Base-by-base conservation (phyloP, 2,329 filamentous ascomycete genomes). In the Epichloe amarillans region DNA sequence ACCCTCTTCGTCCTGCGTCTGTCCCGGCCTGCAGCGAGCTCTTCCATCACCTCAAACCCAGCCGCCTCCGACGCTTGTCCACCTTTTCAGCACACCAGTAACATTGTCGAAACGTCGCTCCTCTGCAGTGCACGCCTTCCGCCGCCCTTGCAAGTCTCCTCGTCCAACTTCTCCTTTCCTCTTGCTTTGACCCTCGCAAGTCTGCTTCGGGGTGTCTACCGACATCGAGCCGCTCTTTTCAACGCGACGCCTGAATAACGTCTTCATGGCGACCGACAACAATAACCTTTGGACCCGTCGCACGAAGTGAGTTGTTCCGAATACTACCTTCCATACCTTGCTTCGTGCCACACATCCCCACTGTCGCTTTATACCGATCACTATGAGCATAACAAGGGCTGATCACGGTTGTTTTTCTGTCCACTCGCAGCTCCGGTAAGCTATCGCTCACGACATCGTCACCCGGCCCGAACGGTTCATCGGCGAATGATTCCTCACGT, bases 371-470 rank as follows among this genome's bases (percentile, higher is more conserved):
- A 7, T 38, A 5, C 19, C 30, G 17, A 21, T 2, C 10, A 7
- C 35, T 19, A 21, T 33, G 11, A 39, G n/a, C 35, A 19, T 33
- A 14, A 40, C n/a, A n/a, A 39, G 33, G 33, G 40, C 46, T 49
- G 35, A 49, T 26, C 26, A 5, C 19, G 12, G 14, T 14, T 12
- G 19, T 41, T 46, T 11, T 19, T 30, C 23, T 21, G 5, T 11
- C 15, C n/a, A 30, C n/a, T 37, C 47, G 5, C 30, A 93, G 85
- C 75, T 80, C 80, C 70, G 87, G 81, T 77, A 97, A 95, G 75
- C 85, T 96, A 70, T 95, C 89, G 60, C 78, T 97, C 56, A 84
- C 88, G 61, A 94, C 86, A 66, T 73, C 80, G 64, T 79, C 79
- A 63, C 70, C 74, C 59, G 72, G 76, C 62, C 61, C 69, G 49